These are phyloP conservation scores for Lentinula boryana DNA, from an alignment of 768 basidiomycete species.

Conservation along the genomic window DNA sequence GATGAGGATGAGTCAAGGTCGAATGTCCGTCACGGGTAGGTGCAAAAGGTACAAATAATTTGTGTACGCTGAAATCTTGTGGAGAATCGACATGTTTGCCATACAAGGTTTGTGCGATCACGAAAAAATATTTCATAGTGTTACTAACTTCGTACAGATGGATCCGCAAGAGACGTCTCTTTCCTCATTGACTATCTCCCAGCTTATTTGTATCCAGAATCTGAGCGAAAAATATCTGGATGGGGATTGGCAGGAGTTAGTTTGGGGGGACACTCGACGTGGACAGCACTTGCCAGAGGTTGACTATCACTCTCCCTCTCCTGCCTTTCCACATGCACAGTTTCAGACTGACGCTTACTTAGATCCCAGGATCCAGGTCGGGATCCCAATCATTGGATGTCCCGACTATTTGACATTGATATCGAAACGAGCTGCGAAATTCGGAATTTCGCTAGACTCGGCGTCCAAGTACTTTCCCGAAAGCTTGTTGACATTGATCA, in stretches of 20 bases:
- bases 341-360: not conserved
- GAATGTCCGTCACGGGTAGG: conserved; percentile 38
- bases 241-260: conserved; percentile 76
- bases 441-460: conserved; percentile 24
- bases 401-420: conserved; percentile 63
- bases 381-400: conserved; percentile 59
- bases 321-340: not conserved
- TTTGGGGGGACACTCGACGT: conserved; percentile 81
- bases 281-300: conserved; percentile 58
- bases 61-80: not conserved
- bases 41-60: conserved; percentile 5
- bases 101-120: conserved; percentile 30
- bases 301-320: conserved; percentile 3
- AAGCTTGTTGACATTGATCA: conserved; percentile 43
- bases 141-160: conserved; percentile 26
- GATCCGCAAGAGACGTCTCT: conserved; percentile 71
- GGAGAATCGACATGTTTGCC: conserved; percentile 42
- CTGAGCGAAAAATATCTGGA: conserved; percentile 50
- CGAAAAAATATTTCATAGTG: not conserved
- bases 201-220: conserved; percentile 63
- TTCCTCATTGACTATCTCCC: conserved; percentile 79
- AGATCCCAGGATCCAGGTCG: conserved; percentile 42
- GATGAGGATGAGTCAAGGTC: conserved; percentile 18
- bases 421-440: conserved; percentile 42
- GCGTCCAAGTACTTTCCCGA: conserved; percentile 39